Conservation (phyloP, 495 filamentous ascomycete genomes). For the Parmelia sp. region DNA sequence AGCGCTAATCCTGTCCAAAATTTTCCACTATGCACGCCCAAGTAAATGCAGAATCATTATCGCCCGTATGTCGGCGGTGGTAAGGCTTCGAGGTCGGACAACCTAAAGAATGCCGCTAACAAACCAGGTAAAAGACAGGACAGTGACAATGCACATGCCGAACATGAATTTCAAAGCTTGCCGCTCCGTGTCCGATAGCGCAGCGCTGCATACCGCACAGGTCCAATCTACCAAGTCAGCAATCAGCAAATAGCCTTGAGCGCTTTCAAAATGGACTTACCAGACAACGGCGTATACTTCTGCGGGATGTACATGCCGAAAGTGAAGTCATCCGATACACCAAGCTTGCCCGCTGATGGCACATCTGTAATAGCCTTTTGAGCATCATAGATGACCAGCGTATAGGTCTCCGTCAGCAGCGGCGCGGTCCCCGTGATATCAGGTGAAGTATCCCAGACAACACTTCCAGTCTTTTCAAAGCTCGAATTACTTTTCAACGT, state of each 20-base stretch:
- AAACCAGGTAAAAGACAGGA: slow-evolving; percentile 87
- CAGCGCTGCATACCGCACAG: slow-evolving; percentile 68
- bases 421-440: slow-evolving; percentile 54
- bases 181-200: slow-evolving; percentile 55
- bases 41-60: slow-evolving; percentile 12
- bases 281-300: slow-evolving; percentile 53
- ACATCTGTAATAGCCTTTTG: slow-evolving; percentile 53
- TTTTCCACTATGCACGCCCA: background rate
- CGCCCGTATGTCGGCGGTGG: background rate
- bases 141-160: slow-evolving; percentile 67
- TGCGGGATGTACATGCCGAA: slow-evolving; percentile 82
- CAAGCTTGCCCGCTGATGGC: slow-evolving; percentile 66
- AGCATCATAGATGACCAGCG: slow-evolving; percentile 75
- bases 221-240: slow-evolving; percentile 39
- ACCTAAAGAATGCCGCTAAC: slow-evolving; percentile 56
- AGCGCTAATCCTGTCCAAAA: background rate
- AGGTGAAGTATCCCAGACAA: slow-evolving; percentile 80
- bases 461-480: slow-evolving; percentile 47
- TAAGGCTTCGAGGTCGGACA: background rate
- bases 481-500: slow-evolving; percentile 61
- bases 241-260: slow-evolving; percentile 5
- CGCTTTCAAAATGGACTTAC: slow-evolving; percentile 40
- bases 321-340: slow-evolving; percentile 50
- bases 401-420: slow-evolving; percentile 71
- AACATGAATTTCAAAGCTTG: slow-evolving; percentile 65